Evolutionary conservation across 345 rosid species (phyloP).

Genomic region (Lepidium sativum): DNA sequence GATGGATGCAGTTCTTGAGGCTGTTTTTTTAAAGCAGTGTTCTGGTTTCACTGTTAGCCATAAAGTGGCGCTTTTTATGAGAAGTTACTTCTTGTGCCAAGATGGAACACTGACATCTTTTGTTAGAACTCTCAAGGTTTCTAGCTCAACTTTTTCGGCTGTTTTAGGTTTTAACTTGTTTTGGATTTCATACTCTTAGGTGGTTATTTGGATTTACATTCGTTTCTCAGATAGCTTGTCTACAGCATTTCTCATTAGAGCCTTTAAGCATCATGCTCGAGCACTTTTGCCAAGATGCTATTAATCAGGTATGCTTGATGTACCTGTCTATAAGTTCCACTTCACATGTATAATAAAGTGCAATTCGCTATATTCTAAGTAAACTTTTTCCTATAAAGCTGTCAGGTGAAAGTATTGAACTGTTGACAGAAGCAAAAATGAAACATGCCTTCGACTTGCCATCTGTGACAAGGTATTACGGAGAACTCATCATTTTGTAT

Average conservation of each 20-base stretch:
- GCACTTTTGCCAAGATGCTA: conserved; percentile 40
- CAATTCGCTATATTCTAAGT: not conserved
- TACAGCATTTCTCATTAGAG: conserved; percentile 68
- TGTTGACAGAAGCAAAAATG: conserved; percentile 38
- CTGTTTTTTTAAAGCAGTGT: conserved; percentile 65
- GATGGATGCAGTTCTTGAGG: conserved; percentile 77
- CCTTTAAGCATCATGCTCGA: conserved; percentile 56
- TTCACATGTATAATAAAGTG: not conserved
- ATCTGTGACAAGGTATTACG: conserved; percentile 49
- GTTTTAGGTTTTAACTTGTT: conserved; percentile 2
- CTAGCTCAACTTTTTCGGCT: conserved; percentile 11
- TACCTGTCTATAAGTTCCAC: not conserved
- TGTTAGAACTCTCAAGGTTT: conserved; percentile 79
- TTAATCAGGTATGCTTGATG: conserved; percentile 39
- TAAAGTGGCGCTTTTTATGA: conserved; percentile 62
- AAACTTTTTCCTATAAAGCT: conserved; percentile 19
- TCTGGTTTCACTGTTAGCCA: conserved; percentile 70
- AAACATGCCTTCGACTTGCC: conserved; percentile 49
- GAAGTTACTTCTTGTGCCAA: conserved; percentile 64
- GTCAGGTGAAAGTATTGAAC: conserved; percentile 34
- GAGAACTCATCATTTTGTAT: not conserved
- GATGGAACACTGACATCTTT: conserved; percentile 91
- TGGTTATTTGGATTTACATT: conserved; percentile 6
- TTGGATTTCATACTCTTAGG: not conserved
- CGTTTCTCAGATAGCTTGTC: conserved; percentile 73